These are phyloP conservation scores for Malus hybrid DNA, from an alignment of 331 rosid species.

Conservation along the genomic window DNA sequence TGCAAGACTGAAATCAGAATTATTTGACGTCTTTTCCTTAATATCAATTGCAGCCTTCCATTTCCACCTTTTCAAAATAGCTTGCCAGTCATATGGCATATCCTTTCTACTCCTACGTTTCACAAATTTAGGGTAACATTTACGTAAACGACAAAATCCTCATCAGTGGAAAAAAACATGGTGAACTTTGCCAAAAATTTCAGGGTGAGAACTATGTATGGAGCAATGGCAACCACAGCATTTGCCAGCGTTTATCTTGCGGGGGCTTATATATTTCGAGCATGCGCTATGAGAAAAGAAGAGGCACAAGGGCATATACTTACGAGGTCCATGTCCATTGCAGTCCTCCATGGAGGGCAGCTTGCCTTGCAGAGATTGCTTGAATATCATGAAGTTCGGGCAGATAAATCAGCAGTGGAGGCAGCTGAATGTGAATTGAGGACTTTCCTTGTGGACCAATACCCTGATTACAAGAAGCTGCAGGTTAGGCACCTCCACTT, in stretches of 20 bases:
- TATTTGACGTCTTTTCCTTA: not conserved
- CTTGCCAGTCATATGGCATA: not conserved
- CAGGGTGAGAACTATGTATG: slow-evolving; percentile 14
- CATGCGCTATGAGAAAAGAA: not conserved
- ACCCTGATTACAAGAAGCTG: slow-evolving; percentile 29
- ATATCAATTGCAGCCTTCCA: not conserved
- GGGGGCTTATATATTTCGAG: not conserved
- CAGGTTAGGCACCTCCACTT: slow-evolving; percentile 34
- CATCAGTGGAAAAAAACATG: not conserved
- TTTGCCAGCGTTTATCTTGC: slow-evolving; percentile 11
- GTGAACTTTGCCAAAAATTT: slow-evolving; percentile 1
- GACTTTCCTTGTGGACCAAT: not conserved
- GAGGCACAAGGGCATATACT: not conserved
- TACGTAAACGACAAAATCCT: not conserved
- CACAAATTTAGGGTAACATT: not conserved
- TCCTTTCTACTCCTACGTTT: not conserved
- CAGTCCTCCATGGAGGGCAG: slow-evolving; percentile 34
- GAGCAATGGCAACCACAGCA: slow-evolving; percentile 5
- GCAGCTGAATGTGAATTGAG: not conserved
- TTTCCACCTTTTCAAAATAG: not conserved
- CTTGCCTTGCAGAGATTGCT: slow-evolving; percentile 26
- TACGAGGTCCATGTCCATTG: slow-evolving; percentile 27
- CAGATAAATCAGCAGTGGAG: not conserved
- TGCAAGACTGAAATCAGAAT: slow-evolving; percentile 22
- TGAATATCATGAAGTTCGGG: slow-evolving; percentile 22